phyloP scores from a whole-genome alignment of 1,284 basidiomycete genomes.

The Sporisorium scitamineum region DNA sequence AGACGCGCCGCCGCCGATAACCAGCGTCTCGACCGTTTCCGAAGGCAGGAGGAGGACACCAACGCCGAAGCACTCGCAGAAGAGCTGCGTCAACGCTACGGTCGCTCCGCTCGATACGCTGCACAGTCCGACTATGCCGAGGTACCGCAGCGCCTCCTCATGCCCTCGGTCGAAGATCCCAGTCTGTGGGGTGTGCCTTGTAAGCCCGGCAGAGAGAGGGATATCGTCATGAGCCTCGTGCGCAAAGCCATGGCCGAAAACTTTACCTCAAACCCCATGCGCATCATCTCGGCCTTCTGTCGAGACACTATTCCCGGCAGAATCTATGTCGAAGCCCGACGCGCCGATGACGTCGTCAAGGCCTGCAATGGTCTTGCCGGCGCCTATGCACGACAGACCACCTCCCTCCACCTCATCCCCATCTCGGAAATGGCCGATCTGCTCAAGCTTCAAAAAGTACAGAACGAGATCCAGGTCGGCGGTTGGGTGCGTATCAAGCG shows the following conservation, averaged over 20 bases:
- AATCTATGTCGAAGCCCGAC: slow-evolving; percentile 94
- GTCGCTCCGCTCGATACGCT: slow-evolving; percentile 70
- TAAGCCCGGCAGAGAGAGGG: slow-evolving; percentile 91
- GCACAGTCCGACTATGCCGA: slow-evolving; percentile 75
- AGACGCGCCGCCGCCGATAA: slow-evolving; percentile 75
- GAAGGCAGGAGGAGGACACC: slow-evolving; percentile 82
- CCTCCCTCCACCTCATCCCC: slow-evolving; percentile 84
- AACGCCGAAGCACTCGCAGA: slow-evolving; percentile 88
- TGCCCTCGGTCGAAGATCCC: slow-evolving; percentile 96
- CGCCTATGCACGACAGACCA: slow-evolving; percentile 76
- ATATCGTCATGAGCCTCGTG: slow-evolving; percentile 93
- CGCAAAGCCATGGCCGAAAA: slow-evolving; percentile 80
- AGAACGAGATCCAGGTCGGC: slow-evolving; percentile 83
- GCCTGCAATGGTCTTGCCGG: slow-evolving; percentile 92
- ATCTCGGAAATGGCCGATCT: slow-evolving; percentile 99
- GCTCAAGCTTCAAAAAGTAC: slow-evolving; percentile 94
- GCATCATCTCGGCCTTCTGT: slow-evolving; percentile 92
- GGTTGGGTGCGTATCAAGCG: slow-evolving; percentile 96
- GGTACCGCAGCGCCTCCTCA: slow-evolving; percentile 91
- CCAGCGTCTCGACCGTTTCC: slow-evolving; percentile 80
- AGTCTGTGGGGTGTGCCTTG: slow-evolving; percentile 95
- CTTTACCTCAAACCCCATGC: slow-evolving; percentile 77
- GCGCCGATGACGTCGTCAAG: slow-evolving; percentile 84
- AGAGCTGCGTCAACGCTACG: slow-evolving; percentile 84
- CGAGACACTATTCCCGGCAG: slow-evolving; percentile 93